Percentiles rank a stretch among this genome's conserved stretches.
phyloP scores from a whole-genome alignment of 2,329 filamentous ascomycete genomes.

The Cryphonectria japonica region DNA sequence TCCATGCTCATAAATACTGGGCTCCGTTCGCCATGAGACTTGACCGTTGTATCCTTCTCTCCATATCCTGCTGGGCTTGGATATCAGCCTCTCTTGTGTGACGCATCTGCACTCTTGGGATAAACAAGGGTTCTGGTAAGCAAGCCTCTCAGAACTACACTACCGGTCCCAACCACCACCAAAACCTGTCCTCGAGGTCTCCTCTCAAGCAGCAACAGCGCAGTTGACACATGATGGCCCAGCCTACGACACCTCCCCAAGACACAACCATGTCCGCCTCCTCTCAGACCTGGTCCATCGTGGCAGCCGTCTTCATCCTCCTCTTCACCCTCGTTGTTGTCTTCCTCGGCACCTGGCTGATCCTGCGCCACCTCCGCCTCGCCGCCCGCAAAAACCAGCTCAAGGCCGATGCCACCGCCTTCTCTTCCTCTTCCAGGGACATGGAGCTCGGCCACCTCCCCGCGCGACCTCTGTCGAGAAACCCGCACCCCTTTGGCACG shows the following conservation, averaged over 20 bases:
- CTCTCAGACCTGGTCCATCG: not conserved
- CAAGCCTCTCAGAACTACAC: not conserved
- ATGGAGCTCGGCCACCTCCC: not conserved
- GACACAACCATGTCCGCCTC: not conserved
- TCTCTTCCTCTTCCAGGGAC: not conserved
- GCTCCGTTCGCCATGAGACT: not conserved
- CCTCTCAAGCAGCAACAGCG: not conserved
- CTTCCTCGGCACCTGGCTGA: not conserved
- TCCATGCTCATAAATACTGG: not conserved
- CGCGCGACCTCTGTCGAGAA: not conserved
- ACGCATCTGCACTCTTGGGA: not conserved
- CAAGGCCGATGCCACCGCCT: too few species aligned
- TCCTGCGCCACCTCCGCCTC: constrained; percentile 7
- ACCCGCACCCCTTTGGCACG: constrained; percentile 15
- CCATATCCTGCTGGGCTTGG: too few species aligned
- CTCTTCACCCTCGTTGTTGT: not conserved
- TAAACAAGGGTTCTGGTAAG: not conserved
- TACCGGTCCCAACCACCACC: too few species aligned
- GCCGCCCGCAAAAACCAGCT: not conserved
- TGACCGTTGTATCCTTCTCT: not conserved
- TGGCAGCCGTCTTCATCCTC: constrained; percentile 10
- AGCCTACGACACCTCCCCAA: not conserved
- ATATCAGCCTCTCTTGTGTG: not conserved
- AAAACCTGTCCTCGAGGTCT: not conserved
- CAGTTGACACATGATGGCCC: not conserved